These are phyloP conservation scores for Carex pumila DNA, from an alignment of 176 grass and related monocot species.

Conservation along the genomic window DNA sequence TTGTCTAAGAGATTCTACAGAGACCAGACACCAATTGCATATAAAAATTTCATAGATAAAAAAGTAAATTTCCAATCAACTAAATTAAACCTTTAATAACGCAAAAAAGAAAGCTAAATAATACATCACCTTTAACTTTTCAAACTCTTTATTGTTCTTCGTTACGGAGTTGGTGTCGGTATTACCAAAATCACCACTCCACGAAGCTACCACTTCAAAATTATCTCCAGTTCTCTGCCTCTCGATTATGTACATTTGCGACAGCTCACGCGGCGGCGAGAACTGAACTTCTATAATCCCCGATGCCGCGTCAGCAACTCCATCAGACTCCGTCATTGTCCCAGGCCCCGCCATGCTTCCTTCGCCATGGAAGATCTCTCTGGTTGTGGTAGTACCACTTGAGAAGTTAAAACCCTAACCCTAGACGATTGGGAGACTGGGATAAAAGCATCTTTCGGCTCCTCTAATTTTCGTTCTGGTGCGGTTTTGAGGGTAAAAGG, in stretches of 20 bases:
- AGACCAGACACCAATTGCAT: not conserved
- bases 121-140: slow-evolving; percentile 58
- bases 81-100: not conserved
- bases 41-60: not conserved
- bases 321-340: too few relatives aligned
- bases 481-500: too few relatives aligned
- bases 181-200: slow-evolving; percentile 1
- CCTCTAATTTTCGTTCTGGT: too few relatives aligned
- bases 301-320: not conserved
- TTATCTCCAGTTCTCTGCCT: not conserved
- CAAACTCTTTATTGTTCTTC: slow-evolving; percentile 34
- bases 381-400: too few relatives aligned
- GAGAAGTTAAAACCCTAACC: too few relatives aligned
- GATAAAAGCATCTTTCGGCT: too few relatives aligned
- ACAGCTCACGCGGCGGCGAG: slow-evolving; percentile 53
- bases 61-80: not conserved
- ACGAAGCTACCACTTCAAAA: slow-evolving; percentile 17
- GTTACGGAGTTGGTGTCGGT: not conserved
- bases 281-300: not conserved
- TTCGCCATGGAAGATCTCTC: too few relatives aligned
- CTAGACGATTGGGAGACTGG: too few relatives aligned
- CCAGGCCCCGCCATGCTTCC: too few relatives aligned
- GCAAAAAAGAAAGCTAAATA: not conserved
- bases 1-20: not conserved
- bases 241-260: slow-evolving; percentile 22